These are phyloP conservation scores for Thozetella sp. DNA, from an alignment of 495 filamentous ascomycete species.

Conservation along the genomic window DNA sequence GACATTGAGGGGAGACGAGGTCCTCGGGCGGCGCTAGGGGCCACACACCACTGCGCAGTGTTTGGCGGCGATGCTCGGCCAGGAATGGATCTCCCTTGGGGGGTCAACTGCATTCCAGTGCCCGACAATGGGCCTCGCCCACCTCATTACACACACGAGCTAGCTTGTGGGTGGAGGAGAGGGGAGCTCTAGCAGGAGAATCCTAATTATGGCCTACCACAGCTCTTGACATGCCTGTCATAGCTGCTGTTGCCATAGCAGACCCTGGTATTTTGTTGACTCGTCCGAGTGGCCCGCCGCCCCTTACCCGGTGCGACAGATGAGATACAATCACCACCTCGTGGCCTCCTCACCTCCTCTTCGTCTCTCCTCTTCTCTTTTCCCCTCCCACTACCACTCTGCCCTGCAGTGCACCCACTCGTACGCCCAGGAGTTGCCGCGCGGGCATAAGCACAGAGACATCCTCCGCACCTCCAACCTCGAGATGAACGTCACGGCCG, in stretches of 20 bases:
- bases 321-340: background rate
- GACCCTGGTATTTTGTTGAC: conserved; percentile 32
- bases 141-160: background rate
- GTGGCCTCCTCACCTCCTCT: background rate
- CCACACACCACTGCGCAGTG: background rate
- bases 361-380: background rate
- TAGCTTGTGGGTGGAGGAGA: background rate
- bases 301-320: background rate
- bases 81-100: conserved; percentile 1
- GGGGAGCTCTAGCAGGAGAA: background rate
- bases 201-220: background rate
- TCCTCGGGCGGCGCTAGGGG: background rate
- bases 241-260: conserved; percentile 33
- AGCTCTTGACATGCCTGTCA: conserved; percentile 21
- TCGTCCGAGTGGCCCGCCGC: conserved; percentile 24
- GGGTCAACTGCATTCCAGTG: conserved; percentile 2
- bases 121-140: background rate
- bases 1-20: background rate
- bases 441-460: background rate
- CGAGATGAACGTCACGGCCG: background rate
- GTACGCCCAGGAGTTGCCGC: background rate
- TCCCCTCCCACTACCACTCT: background rate
- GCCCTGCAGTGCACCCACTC: background rate
- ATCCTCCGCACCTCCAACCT: conserved; percentile 9
- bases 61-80: background rate